Evolutionary conservation across 2,329 filamentous ascomycete genomes (phyloP).

Genomic region (Talaromyces amestolkiae): DNA sequence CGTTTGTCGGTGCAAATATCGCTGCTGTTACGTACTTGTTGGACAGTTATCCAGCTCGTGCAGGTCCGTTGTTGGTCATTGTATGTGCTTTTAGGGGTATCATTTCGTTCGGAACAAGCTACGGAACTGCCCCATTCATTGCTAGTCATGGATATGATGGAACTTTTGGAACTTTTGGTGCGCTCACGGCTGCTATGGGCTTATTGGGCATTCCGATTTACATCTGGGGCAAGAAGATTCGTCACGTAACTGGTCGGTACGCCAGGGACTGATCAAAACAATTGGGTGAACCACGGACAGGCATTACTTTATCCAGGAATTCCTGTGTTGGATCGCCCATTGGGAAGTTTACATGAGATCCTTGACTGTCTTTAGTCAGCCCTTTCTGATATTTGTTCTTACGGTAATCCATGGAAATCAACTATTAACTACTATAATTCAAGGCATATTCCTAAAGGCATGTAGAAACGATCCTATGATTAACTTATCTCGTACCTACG

Average conservation of each 20-base stretch:
- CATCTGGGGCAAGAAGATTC: constrained; percentile 34
- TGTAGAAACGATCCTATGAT: neutral
- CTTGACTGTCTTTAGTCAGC: neutral
- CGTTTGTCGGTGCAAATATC: constrained; percentile 42
- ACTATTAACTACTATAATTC: neutral
- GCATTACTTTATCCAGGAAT: neutral
- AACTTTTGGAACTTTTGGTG: constrained; percentile 33
- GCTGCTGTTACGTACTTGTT: constrained; percentile 47
- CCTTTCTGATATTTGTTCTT: neutral
- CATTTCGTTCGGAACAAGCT: constrained; percentile 46
- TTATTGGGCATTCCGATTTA: constrained; percentile 32
- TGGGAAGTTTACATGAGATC: too few species aligned
- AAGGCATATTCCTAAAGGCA: neutral
- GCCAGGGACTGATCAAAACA: constrained; percentile 19
- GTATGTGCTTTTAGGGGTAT: constrained; percentile 49
- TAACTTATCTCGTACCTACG: neutral
- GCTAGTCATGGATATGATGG: constrained; percentile 33
- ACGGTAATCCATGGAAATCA: neutral
- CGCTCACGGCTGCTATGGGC: constrained; percentile 31
- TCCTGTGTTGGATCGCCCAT: neutral
- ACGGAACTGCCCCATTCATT: constrained; percentile 35
- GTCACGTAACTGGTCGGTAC: constrained; percentile 26
- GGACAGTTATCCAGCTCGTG: constrained; percentile 45
- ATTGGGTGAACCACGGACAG: neutral
- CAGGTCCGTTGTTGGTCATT: constrained; percentile 45